Evolutionary conservation across 2,329 filamentous ascomycete genomes (phyloP), one percentile per base, ranked within the genome.

Genomic region (Pseudogymnoascus sp.): DNA sequence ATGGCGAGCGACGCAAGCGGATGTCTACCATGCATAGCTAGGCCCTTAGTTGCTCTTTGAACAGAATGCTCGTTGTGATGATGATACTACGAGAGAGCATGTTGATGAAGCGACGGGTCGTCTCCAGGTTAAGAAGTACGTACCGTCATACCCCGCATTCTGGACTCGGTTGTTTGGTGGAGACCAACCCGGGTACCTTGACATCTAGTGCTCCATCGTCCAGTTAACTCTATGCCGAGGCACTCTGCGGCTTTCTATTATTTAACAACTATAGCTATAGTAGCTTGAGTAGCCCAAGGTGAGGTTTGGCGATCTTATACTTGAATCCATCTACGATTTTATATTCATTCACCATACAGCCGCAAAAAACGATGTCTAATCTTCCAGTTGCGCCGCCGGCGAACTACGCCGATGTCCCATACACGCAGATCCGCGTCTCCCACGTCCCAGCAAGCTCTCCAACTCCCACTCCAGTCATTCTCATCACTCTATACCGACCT

Each of bases 401-500:
- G 4, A 72, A 71, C 63, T 82, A 82, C 72, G 74, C 72, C 65
- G 69, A 72, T 40, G 70, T 79, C 59, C 65, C 70, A 53, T 73
- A 80, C 61, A 76, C 77, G 1, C 72, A 78, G 56, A 73, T 84
- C 67, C 75, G 74, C 56, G 72, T 83, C 68, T 76, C 76, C 36
- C 80, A 83, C 68, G 75, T 82, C 66, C 81, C 81, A 0, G 66
- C 73, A 2, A 74, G 75, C 4, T 82, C 86, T 0, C 72, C 80
- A 14, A 76, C 80, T 7, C 79, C 82, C 21, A 88, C 86, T 1
- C 81, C 82, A 16, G 79, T 89, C 62, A 78, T 90, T 59, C 73
- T 89, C 67, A 72, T 89, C 34, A 82, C 82, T 3, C 80, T 90
- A 31, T 80, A 88, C 74, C 83, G 88, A 25, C 87, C 87, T 0